A percentile compares a stretch with the other conserved stretches of the same genome.
Conservation (phyloP, 495 filamentous ascomycete genomes). For the Lasiosphaeria hispida region DNA sequence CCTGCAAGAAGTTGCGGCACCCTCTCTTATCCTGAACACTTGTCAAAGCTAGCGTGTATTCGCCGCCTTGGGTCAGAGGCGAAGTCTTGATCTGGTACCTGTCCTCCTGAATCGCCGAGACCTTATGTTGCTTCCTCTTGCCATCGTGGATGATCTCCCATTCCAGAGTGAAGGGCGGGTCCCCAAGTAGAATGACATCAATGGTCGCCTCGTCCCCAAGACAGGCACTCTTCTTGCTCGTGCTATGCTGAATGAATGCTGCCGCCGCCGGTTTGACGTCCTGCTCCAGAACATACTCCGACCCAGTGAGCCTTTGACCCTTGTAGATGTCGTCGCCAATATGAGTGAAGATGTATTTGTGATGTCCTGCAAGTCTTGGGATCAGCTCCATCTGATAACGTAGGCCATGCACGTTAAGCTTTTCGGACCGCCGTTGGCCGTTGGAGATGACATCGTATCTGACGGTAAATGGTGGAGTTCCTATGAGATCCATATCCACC, state of each 20-base stretch:
- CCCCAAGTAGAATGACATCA: constrained; percentile 71
- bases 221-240: constrained; percentile 60
- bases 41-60: constrained; percentile 78
- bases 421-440: constrained; percentile 38
- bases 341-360: constrained; percentile 77
- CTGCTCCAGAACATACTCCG: constrained; percentile 67
- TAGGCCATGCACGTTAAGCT: constrained; percentile 58
- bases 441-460: constrained; percentile 67
- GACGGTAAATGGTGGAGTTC: constrained; percentile 84
- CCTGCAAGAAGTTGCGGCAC: constrained; percentile 79
- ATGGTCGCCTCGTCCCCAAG: constrained; percentile 76
- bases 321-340: constrained; percentile 81
- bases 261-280: constrained; percentile 88
- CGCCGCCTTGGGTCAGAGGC: constrained; percentile 71
- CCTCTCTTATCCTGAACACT: constrained; percentile 81
- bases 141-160: constrained; percentile 93
- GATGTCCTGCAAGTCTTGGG: constrained; percentile 77
- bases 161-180: constrained; percentile 82
- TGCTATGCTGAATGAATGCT: constrained; percentile 63
- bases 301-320: constrained; percentile 51
- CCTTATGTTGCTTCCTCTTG: constrained; percentile 66
- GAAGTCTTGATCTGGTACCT: constrained; percentile 70
- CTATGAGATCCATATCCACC: constrained; percentile 82
- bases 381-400: constrained; percentile 79
- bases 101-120: constrained; percentile 58